A percentile compares a stretch with the other conserved stretches of the same genome.
phyloP scores from a whole-genome alignment of 2,329 filamentous ascomycete genomes.

The Apiospora rasikravindrae region DNA sequence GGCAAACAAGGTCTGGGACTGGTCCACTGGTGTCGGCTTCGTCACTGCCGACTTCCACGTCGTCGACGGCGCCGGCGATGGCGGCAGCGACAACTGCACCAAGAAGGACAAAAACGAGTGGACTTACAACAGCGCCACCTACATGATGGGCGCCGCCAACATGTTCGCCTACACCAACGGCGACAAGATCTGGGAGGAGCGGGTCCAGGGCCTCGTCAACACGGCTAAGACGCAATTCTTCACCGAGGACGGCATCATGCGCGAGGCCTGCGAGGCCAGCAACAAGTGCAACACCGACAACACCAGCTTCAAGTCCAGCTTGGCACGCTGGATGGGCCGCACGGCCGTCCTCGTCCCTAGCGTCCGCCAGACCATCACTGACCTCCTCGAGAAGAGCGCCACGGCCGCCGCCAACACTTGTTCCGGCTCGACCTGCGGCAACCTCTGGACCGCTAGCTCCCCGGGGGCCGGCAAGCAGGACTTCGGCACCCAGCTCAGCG shows the following conservation, averaged over 20 bases:
- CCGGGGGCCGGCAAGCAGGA: conserved; percentile 41
- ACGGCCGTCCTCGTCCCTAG: conserved; percentile 42
- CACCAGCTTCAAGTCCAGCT: conserved; percentile 38
- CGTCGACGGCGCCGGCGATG: conserved; percentile 44
- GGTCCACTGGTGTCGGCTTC: conserved; percentile 45
- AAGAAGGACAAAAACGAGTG: conserved; percentile 41
- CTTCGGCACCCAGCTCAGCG: conserved; percentile 42
- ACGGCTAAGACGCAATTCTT: conserved; percentile 37
- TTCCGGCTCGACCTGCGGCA: conserved; percentile 39
- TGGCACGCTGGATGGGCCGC: conserved; percentile 37
- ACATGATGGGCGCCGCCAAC: conserved; percentile 46
- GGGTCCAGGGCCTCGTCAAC: conserved; percentile 40
- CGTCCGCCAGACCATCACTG: conserved; percentile 34
- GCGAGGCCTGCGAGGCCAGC: conserved; percentile 45
- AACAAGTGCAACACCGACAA: conserved; percentile 46
- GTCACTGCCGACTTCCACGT: conserved; percentile 43
- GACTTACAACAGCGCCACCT: conserved; percentile 50
- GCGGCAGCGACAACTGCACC: conserved; percentile 39
- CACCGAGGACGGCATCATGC: conserved; percentile 39
- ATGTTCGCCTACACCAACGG: conserved; percentile 48
- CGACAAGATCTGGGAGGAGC: conserved; percentile 37
- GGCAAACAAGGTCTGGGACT: conserved; percentile 60
- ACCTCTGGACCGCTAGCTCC: conserved; percentile 38
- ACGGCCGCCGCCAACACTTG: conserved; percentile 40
- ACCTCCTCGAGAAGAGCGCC: conserved; percentile 38